A percentile compares a stretch with the other conserved stretches of the same genome.
Evolutionary conservation across 345 rosid species (phyloP).

Genomic region (Raphanus sativus): DNA sequence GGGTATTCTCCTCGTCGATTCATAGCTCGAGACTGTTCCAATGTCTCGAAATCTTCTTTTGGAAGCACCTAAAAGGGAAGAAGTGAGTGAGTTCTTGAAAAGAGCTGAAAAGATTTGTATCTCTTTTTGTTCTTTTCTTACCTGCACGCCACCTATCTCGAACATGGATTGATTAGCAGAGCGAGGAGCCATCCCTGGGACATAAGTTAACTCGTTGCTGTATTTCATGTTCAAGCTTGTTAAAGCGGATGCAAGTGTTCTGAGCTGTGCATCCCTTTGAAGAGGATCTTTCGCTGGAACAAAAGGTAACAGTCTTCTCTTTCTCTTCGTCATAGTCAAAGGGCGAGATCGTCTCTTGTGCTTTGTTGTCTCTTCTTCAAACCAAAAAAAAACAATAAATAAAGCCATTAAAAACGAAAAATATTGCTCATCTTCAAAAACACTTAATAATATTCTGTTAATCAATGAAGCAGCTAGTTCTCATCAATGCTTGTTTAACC

Average conservation of each 20-base stretch:
- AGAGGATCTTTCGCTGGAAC: neutral
- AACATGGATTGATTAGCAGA: neutral
- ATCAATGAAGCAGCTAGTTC: neutral
- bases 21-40: neutral
- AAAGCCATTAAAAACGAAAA: neutral
- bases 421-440: neutral
- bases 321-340: neutral
- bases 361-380: neutral
- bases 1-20: neutral
- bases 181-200: neutral
- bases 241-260: neutral
- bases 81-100: neutral
- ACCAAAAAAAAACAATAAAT: neutral
- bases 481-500: slow-evolving; percentile 6
- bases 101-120: neutral
- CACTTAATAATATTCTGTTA: neutral
- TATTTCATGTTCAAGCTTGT: neutral
- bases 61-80: neutral
- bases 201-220: neutral
- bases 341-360: neutral
- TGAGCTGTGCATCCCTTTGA: neutral
- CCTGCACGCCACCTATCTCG: neutral
- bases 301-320: neutral
- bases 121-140: neutral
- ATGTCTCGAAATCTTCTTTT: neutral